Evolutionary conservation across 208 protist genomes (phyloP), one percentile per base, ranked within the genome.

Genomic region (Trypanosoma congolense): DNA sequence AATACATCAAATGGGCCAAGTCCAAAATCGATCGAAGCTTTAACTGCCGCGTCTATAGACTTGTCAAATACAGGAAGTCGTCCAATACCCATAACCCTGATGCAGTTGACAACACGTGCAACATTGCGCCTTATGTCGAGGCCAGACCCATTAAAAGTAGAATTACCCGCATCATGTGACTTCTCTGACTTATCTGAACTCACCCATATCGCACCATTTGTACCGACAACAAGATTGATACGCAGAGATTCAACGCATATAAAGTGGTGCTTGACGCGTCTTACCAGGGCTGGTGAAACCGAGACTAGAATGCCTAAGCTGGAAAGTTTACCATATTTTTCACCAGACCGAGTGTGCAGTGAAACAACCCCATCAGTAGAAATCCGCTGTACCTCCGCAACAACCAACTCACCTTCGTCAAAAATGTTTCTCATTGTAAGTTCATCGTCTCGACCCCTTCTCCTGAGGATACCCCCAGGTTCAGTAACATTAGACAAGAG

Each of bases 401-500:
- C 78, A 42, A 97, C 71, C 3, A 97, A 28, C 77, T 99, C 97
- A 42, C 93, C 81, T 52, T 99, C 95, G 24, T 91, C 87, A 83
- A 98, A 98, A 28, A 98, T 78, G 25, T 81, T 67, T 6, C 96
- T 77, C 97, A 99, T 98, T 14, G 88, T 77, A 1, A 98, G 69
- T 69, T 97, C 91, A 77, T 98, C 96, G 21, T 80, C 78, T 22
- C 79, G 65, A 0, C 89, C 97, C 28, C 92, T 77, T 5, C 94
- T 78, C 18, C 97, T 78, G 18, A 97, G 79, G 36, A 97, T 97
- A 22, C 97, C 97, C 12, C 97, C 97, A 1, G 98, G 98, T 43
- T 99, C 79, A 30, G 97, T 98, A 12, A 99, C 96, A 31, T 98
- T 98, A 3, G 92, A 96, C 1, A 99, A 78, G 9, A 98, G 66